Conservation (phyloP, 108 stramenopile species). For the Cyclotella sp. region DNA sequence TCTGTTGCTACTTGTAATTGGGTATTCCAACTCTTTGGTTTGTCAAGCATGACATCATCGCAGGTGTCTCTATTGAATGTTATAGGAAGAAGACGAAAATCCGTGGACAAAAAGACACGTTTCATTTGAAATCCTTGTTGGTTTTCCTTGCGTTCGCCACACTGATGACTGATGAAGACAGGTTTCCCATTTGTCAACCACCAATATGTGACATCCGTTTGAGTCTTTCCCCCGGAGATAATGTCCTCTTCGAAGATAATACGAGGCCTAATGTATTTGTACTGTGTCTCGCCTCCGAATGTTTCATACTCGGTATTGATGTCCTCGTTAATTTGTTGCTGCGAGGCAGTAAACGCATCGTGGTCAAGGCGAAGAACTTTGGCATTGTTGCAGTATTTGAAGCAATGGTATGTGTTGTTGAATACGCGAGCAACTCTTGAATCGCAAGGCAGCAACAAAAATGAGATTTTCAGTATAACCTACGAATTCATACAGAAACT, state of each 20-base stretch:
- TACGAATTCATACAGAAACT: not conserved
- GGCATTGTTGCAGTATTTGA: conserved; percentile 16
- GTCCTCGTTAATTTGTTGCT: conserved; percentile 15
- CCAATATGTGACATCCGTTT: conserved; percentile 29
- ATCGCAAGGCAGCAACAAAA: not conserved
- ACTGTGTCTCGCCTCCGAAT: conserved; percentile 15
- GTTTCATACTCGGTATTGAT: conserved; percentile 10
- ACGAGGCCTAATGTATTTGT: conserved; percentile 25
- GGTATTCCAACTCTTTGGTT: conserved; percentile 27
- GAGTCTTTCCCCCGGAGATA: conserved; percentile 22
- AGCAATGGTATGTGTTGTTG: conserved; percentile 24
- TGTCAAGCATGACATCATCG: not conserved
- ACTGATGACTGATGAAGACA: conserved; percentile 26
- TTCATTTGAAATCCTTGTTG: conserved; percentile 24
- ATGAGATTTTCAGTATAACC: not conserved
- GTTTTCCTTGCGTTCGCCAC: not conserved
- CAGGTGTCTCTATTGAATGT: conserved; percentile 17
- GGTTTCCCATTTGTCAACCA: conserved; percentile 17
- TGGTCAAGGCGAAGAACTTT: conserved; percentile 7
- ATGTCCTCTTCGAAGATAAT: conserved; percentile 25
- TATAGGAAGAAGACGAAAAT: conserved; percentile 15
- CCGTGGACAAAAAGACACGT: conserved; percentile 20
- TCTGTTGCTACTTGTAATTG: conserved; percentile 8
- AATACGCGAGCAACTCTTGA: conserved; percentile 21
- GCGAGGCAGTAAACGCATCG: conserved; percentile 2